A percentile compares a stretch with the other conserved stretches of the same genome.
These are phyloP conservation scores for Dictyostelium purpureum DNA, from an alignment of 78 protist species.

Conservation along the genomic window DNA sequence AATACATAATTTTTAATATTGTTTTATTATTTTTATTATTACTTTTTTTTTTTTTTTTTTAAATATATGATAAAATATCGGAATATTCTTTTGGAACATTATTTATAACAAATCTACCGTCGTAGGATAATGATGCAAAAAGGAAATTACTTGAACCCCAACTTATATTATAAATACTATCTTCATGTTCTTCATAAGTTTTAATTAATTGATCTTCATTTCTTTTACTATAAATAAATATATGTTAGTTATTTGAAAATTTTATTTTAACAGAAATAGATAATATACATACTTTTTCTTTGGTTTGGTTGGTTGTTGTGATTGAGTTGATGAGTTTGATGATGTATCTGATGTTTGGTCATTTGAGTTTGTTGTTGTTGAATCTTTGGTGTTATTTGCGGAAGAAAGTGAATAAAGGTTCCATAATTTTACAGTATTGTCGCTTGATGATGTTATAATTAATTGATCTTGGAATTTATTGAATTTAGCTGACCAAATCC, in stretches of 20 bases:
- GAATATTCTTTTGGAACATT: constrained; percentile 80
- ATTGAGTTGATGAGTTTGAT: not conserved
- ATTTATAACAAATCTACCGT: constrained; percentile 76
- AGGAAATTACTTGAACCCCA: constrained; percentile 60
- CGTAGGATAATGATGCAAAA: constrained; percentile 77
- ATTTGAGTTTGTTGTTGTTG: not conserved
- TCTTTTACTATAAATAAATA: constrained; percentile 29
- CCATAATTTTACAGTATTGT: constrained; percentile 76
- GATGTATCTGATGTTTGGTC: not conserved
- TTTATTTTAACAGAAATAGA: not conserved
- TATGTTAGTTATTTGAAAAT: not conserved
- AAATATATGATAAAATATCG: constrained; percentile 38
- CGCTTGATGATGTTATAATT: constrained; percentile 66
- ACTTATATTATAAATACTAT: constrained; percentile 58
- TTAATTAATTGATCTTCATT: constrained; percentile 79
- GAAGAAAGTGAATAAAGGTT: constrained; percentile 59
- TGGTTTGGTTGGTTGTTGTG: not conserved
- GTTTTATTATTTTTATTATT: not conserved
- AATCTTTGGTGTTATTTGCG: not conserved
- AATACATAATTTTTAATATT: not conserved
- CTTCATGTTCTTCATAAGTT: constrained; percentile 81
- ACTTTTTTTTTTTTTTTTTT: not conserved
- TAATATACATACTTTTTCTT: constrained; percentile 49
- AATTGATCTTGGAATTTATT: constrained; percentile 73
- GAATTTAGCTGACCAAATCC: constrained; percentile 79